Evolutionary conservation across 441 rosid species (phyloP), one percentile per base, ranked within the genome.

Genomic region (Capsella rubella): DNA sequence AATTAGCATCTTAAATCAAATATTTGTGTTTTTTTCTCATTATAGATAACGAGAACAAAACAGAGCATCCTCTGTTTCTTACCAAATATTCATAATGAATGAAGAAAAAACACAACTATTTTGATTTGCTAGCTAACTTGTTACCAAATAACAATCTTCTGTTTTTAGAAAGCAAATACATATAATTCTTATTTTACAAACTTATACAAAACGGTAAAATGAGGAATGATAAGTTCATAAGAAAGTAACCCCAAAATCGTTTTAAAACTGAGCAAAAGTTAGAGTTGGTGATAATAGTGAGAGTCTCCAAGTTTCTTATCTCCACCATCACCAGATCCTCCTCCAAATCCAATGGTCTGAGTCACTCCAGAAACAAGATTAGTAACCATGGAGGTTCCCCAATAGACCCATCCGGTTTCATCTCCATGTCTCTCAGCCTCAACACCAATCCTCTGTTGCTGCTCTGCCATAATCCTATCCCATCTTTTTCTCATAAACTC

Each of bases 401-500:
- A 83, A 39, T 72, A 66, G 47, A 85, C 66, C 93, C 91, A 89
- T 49, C 93, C 84, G 1, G 60, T 64, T 82, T 64, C 83, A 61
- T 75, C 82, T 62, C 80, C 83, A 71, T 79, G 84, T 64, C 73
- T 71, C 78, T 77, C 82, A 35, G 87, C 86, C 64, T 87, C 88
- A 9, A 59, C 76, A 28, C 72, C 67, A 34, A 73, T 81, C 82
- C 73, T 84, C 71, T 73, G 78, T 65, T 85, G 76, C 70, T 82
- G 82, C 74, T 84, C 86, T 0, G 65, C 79, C 43, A 86, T 34
- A 21, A 86, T 72, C 32, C 64, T 73, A 7, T 42, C 59, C 91
- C 93, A 84, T 79, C 84, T 87, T 69, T 81, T 85, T 40, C 75
- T 80, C 88, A 89, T 85, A 67, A 79, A 87, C 57, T 87, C 89